Evolutionary conservation across 108 stramenopile genomes (phyloP).

Genomic region (Nitzschia sp.): DNA sequence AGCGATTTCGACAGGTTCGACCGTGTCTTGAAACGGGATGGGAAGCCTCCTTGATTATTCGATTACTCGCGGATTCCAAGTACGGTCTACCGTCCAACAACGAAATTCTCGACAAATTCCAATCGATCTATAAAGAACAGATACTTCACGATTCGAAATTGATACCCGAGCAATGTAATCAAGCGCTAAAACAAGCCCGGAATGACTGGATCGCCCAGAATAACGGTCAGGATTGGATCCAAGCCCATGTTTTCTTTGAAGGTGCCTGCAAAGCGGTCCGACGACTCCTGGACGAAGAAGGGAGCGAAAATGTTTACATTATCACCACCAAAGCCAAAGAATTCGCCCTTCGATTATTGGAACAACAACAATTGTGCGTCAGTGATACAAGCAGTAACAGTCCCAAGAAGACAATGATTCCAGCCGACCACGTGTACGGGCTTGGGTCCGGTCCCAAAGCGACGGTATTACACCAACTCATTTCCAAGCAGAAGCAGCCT

Average conservation of each 20-base stretch:
- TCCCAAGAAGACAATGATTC: not conserved
- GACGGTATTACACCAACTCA: not conserved
- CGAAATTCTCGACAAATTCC: constrained; percentile 13
- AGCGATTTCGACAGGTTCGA: constrained; percentile 25
- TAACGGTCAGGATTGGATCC: constrained; percentile 26
- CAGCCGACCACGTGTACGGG: constrained; percentile 22
- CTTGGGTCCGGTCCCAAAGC: constrained; percentile 34
- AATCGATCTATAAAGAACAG: not conserved
- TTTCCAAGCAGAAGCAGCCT: not conserved
- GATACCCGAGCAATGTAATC: not conserved
- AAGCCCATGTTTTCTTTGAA: constrained; percentile 31
- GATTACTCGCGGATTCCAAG: constrained; percentile 9
- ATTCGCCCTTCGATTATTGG: constrained; percentile 27
- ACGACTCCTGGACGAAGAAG: not conserved
- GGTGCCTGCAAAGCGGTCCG: constrained; percentile 31
- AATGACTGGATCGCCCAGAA: constrained; percentile 28
- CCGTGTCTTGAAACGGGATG: constrained; percentile 33
- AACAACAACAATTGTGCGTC: constrained; percentile 17
- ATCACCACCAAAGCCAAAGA: constrained; percentile 39
- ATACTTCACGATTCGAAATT: not conserved
- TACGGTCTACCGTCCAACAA: constrained; percentile 8
- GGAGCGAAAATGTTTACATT: constrained; percentile 18
- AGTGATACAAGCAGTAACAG: not conserved
- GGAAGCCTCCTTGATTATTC: constrained; percentile 31
- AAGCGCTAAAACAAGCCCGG: constrained; percentile 19